A percentile compares a stretch with the other conserved stretches of the same genome.
Evolutionary conservation across 768 basidiomycete genomes (phyloP).

Genomic region (Leccinum olivaceopallidum): DNA sequence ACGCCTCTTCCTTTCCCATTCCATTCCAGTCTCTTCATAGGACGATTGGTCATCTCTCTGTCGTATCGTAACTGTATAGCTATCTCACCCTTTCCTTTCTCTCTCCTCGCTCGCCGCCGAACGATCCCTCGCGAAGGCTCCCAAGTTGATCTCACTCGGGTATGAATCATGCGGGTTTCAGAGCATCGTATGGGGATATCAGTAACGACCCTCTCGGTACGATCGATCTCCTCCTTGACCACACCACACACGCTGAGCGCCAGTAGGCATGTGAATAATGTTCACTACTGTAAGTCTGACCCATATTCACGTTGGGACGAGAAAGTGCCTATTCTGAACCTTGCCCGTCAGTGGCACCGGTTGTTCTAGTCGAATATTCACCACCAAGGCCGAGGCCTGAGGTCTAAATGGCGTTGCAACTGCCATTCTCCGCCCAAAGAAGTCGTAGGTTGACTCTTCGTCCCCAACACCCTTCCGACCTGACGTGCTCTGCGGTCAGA

Average conservation of each 20-base stretch:
- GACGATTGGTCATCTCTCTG: too few species aligned
- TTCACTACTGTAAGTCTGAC: constrained; percentile 55
- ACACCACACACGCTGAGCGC: not conserved
- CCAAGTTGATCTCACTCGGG: constrained; percentile 45
- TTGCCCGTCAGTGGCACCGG: constrained; percentile 43
- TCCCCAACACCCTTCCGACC: constrained; percentile 11
- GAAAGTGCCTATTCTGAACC: not conserved
- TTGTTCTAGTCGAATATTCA: constrained; percentile 59
- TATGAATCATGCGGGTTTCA: constrained; percentile 61
- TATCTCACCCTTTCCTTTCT: too few species aligned
- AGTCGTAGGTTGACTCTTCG: constrained; percentile 73
- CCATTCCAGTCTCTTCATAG: too few species aligned
- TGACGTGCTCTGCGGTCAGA: constrained; percentile 62
- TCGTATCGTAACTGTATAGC: too few species aligned
- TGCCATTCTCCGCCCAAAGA: constrained; percentile 95
- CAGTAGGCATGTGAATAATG: constrained; percentile 75
- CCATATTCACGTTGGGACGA: not conserved
- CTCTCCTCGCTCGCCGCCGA: too few species aligned
- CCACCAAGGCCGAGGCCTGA: constrained; percentile 63
- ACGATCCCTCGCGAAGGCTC: too few species aligned
- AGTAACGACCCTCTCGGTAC: constrained; percentile 68
- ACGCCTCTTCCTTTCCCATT: too few species aligned
- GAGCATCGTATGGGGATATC: constrained; percentile 73
- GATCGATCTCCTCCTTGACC: not conserved
- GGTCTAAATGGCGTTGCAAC: constrained; percentile 89